These are phyloP conservation scores for Penicillium fimorum DNA, from an alignment of 495 filamentous ascomycete genomes.

Conservation along the genomic window DNA sequence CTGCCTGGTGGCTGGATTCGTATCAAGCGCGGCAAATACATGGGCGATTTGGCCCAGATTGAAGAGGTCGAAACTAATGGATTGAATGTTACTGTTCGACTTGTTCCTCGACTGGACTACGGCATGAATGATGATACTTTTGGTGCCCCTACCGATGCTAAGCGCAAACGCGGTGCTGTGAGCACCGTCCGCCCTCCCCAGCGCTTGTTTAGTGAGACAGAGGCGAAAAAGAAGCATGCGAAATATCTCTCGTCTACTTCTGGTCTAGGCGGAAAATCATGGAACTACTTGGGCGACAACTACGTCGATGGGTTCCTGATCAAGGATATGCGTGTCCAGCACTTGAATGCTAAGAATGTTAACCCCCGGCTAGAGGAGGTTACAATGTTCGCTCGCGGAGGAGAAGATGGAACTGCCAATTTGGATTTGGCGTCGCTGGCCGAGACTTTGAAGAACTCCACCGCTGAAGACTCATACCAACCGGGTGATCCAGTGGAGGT, in stretches of 20 bases:
- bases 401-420: slow-evolving; percentile 89
- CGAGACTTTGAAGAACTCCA: slow-evolving; percentile 76
- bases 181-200: slow-evolving; percentile 72
- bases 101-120: slow-evolving; percentile 91
- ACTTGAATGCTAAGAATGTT: slow-evolving; percentile 78
- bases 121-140: slow-evolving; percentile 74
- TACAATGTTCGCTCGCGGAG: slow-evolving; percentile 81
- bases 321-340: slow-evolving; percentile 88
- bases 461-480: slow-evolving; percentile 74
- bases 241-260: slow-evolving; percentile 61
- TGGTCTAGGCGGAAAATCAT: slow-evolving; percentile 65
- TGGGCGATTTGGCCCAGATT: slow-evolving; percentile 87
- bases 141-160: slow-evolving; percentile 54
- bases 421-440: slow-evolving; percentile 88
- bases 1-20: slow-evolving; percentile 90
- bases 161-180: slow-evolving; percentile 72
- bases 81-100: slow-evolving; percentile 76
- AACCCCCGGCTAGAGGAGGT: slow-evolving; percentile 95
- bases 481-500: slow-evolving; percentile 94
- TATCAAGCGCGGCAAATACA: slow-evolving; percentile 78
- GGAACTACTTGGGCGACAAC: slow-evolving; percentile 79
- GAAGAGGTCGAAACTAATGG: slow-evolving; percentile 92
- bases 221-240: slow-evolving; percentile 84
- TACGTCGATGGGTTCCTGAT: slow-evolving; percentile 92
- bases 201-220: slow-evolving; percentile 87